These are phyloP conservation scores for Pholiota microspora DNA, from an alignment of 768 basidiomycete species.

Conservation along the genomic window DNA sequence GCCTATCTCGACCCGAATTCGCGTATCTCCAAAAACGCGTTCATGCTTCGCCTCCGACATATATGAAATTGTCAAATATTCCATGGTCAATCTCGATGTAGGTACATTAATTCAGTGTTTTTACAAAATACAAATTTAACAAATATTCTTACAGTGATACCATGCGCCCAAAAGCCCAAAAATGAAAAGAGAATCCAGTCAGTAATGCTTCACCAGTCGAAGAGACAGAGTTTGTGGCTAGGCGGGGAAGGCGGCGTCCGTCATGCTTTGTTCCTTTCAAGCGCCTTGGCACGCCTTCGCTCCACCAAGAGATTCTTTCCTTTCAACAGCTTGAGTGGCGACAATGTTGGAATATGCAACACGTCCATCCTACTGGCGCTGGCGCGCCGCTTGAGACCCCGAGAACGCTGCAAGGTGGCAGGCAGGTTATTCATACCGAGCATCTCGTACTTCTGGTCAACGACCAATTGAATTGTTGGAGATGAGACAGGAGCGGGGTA, in stretches of 20 bases:
- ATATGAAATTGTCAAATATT: slow-evolving; percentile 11
- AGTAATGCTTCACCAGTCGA: too few relatives aligned
- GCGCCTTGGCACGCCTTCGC: slow-evolving; percentile 8
- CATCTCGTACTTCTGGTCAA: not conserved
- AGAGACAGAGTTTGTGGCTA: too few relatives aligned
- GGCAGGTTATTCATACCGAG: slow-evolving; percentile 7
- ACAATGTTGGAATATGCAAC: slow-evolving; percentile 6
- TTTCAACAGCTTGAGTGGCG: slow-evolving; percentile 15
- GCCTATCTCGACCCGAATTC: slow-evolving; percentile 71
- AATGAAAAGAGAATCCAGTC: too few relatives aligned
- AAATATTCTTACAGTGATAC: not conserved
- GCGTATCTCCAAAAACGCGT: slow-evolving; percentile 76
- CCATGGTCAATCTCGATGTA: not conserved
- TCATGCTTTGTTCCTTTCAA: slow-evolving; percentile 7
- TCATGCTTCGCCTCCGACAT: slow-evolving; percentile 70
- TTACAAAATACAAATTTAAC: not conserved
- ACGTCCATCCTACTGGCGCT: slow-evolving; percentile 13
- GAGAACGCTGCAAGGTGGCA: not conserved
- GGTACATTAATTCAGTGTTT: not conserved
- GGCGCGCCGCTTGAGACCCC: slow-evolving; percentile 13
- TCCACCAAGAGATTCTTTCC: slow-evolving; percentile 14
- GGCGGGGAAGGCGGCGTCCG: too few relatives aligned
- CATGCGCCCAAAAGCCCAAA: not conserved
- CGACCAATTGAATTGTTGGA: slow-evolving; percentile 3
- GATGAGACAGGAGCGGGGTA: slow-evolving; percentile 17